Evolutionary conservation across 129 eudicot species (phyloP).

Genomic region (Tagetes erecta): DNA sequence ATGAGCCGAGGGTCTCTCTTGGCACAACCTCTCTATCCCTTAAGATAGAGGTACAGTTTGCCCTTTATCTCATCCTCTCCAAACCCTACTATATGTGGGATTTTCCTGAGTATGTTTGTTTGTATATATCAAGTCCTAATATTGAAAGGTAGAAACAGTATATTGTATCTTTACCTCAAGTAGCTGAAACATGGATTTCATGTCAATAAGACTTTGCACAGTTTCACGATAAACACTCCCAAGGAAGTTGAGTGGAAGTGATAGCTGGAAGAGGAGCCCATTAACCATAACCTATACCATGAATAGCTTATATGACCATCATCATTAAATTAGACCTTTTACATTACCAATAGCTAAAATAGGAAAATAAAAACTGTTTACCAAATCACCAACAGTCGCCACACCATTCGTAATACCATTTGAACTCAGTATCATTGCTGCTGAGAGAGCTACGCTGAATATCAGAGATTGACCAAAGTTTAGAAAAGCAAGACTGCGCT

Average conservation of each 20-base stretch:
- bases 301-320: slow-evolving; percentile 10
- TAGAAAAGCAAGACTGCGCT: slow-evolving; percentile 82
- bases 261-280: slow-evolving; percentile 95
- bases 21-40: too few relatives aligned
- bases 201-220: slow-evolving; percentile 85
- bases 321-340: slow-evolving; percentile 1
- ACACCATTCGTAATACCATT: slow-evolving; percentile 72
- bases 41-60: too few relatives aligned
- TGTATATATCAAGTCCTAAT: not conserved
- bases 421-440: slow-evolving; percentile 92
- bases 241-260: slow-evolving; percentile 97
- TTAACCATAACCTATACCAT: slow-evolving; percentile 88
- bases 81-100: too few relatives aligned
- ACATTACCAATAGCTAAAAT: not conserved
- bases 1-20: too few relatives aligned
- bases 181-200: slow-evolving; percentile 94
- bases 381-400: slow-evolving; percentile 97
- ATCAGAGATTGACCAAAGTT: slow-evolving; percentile 88
- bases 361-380: slow-evolving; percentile 31
- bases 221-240: slow-evolving; percentile 97
- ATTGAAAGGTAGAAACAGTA: not conserved
- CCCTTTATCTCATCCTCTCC: too few relatives aligned
- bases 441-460: slow-evolving; percentile 82
- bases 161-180: slow-evolving; percentile 66
- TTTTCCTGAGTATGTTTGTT: too few relatives aligned